phyloP scores from a whole-genome alignment of 2,329 filamentous ascomycete species.

The Cercospora berteroae region DNA sequence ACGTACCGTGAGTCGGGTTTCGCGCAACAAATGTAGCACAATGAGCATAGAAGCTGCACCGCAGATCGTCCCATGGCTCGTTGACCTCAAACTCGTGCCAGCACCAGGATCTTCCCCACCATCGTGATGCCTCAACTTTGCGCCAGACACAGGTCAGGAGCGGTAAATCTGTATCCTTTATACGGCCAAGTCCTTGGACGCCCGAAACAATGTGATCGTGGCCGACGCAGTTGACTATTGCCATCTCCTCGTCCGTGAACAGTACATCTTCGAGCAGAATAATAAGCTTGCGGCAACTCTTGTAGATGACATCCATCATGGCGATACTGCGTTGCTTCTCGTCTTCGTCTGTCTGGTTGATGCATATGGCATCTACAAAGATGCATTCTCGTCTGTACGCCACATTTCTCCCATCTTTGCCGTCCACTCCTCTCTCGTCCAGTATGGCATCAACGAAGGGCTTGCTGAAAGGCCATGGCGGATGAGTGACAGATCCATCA shows the following conservation, averaged over 20 bases:
- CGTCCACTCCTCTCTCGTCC: background rate
- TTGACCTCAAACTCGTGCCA: conserved; percentile 8
- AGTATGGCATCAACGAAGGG: conserved; percentile 6
- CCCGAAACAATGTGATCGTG: background rate
- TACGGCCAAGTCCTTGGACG: background rate
- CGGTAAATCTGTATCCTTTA: background rate
- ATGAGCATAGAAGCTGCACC: conserved; percentile 7
- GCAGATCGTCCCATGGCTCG: conserved; percentile 1
- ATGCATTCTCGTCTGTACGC: background rate
- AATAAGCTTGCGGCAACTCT: background rate
- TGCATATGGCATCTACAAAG: background rate
- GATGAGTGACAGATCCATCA: background rate
- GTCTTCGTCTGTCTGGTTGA: background rate
- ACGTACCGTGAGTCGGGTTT: background rate
- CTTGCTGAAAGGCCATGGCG: conserved; percentile 5
- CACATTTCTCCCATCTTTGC: background rate
- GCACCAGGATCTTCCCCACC: conserved; percentile 5
- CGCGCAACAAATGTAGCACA: conserved; percentile 2
- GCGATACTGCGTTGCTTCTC: background rate
- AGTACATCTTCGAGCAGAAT: background rate
- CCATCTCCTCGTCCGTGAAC: background rate
- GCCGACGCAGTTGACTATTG: background rate
- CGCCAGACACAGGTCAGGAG: conserved; percentile 1
- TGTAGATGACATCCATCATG: background rate
- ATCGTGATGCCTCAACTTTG: conserved; percentile 2